Evolutionary conservation across 2,329 filamentous ascomycete genomes (phyloP).

Genomic region (Sporothrix mexicana): DNA sequence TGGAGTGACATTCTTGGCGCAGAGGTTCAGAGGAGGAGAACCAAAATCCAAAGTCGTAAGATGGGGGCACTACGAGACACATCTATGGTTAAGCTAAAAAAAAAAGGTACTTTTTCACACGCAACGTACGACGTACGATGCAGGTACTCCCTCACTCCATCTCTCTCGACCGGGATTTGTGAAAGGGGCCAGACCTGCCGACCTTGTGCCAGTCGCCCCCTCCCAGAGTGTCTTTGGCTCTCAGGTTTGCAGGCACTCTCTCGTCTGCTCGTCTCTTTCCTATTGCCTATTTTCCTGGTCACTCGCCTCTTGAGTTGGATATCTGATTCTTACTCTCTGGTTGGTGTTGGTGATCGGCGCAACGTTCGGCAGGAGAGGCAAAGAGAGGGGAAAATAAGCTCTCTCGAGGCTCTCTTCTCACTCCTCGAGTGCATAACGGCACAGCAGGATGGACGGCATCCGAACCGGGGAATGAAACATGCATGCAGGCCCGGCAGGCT

Average conservation of each 20-base stretch:
- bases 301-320: not conserved
- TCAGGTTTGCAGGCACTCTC: not conserved
- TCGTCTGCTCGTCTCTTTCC: not conserved
- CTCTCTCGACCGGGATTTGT: not conserved
- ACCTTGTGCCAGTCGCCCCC: no score
- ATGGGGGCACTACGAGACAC: not conserved
- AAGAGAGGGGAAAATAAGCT: no score
- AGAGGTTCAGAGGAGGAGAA: not conserved
- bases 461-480: slow-evolving; percentile 28
- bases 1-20: not conserved
- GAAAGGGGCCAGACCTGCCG: not conserved
- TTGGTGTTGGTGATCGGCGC: slow-evolving; percentile 26
- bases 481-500: not conserved
- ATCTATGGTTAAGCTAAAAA: not conserved
- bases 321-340: not conserved
- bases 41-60: not conserved
- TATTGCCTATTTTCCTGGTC: no score
- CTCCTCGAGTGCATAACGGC: slow-evolving; percentile 12
- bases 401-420: not conserved
- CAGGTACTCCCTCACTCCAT: not conserved
- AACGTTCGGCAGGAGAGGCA: slow-evolving; percentile 25
- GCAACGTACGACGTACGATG: slow-evolving; percentile 5
- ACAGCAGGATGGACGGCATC: not conserved
- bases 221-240: not conserved
- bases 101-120: slow-evolving; percentile 5